phyloP scores from a whole-genome alignment of 2,329 filamentous ascomycete species.

The Verticillium albo-atrum region DNA sequence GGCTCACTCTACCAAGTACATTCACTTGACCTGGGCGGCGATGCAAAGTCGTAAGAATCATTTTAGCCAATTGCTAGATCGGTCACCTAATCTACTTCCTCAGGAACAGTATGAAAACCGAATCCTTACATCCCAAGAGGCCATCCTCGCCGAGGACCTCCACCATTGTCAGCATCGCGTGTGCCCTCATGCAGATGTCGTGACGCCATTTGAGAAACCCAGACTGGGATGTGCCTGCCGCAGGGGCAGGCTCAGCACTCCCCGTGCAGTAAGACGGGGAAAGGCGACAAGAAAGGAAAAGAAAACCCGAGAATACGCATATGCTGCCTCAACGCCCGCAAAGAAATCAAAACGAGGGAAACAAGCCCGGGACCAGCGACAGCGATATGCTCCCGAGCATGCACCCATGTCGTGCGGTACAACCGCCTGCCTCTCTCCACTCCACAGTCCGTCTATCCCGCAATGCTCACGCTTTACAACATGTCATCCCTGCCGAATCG shows the following conservation, averaged over 20 bases:
- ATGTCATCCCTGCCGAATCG: neutral
- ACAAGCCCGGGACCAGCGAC: neutral
- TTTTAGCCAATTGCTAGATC: neutral
- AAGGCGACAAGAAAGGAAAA: neutral
- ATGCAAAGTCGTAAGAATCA: neutral
- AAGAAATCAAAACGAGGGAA: neutral
- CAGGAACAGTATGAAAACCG: neutral
- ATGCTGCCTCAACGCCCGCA: neutral
- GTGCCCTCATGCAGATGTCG: neutral
- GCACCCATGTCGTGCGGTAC: neutral
- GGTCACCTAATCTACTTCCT: neutral
- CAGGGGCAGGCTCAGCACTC: neutral
- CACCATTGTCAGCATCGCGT: neutral
- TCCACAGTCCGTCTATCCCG: neutral
- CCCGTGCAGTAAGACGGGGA: neutral
- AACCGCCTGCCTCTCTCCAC: neutral
- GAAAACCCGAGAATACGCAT: neutral
- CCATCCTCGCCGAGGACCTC: neutral
- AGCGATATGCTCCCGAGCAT: neutral
- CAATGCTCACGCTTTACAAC: neutral
- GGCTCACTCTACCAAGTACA: no score
- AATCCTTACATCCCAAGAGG: neutral
- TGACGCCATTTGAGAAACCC: neutral
- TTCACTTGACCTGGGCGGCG: no score
- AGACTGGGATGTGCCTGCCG: neutral